Percentiles rank a stretch among this genome's conserved stretches.
phyloP scores from a whole-genome alignment of 2,329 filamentous ascomycete species.

The Knoxdaviesia capensis region DNA sequence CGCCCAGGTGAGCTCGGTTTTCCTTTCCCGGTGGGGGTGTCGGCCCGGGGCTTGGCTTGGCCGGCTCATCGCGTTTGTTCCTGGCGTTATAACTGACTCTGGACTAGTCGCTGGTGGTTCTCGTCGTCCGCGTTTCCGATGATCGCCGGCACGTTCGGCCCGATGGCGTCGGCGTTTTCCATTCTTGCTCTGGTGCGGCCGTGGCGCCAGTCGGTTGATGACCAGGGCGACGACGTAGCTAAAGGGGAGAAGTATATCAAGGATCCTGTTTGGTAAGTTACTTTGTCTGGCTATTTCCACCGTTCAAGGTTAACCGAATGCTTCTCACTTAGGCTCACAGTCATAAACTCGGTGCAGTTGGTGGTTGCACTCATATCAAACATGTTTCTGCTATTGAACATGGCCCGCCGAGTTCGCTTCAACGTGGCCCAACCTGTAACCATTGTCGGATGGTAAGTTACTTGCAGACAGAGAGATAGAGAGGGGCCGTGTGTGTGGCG shows the following conservation, averaged over 20 bases:
- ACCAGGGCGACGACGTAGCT: too few species aligned
- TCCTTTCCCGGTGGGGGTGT: too few species aligned
- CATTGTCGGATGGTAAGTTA: constrained; percentile 52
- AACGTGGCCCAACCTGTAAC: constrained; percentile 66
- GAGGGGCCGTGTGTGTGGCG: too few species aligned
- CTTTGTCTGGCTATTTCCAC: not conserved
- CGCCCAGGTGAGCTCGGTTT: too few species aligned
- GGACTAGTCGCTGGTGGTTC: constrained; percentile 39
- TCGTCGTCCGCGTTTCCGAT: constrained; percentile 50
- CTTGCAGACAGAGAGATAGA: constrained; percentile 14
- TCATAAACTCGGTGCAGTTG: constrained; percentile 60
- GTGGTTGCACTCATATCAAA: constrained; percentile 61
- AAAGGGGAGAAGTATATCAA: constrained; percentile 18
- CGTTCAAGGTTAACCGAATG: not conserved
- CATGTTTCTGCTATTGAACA: constrained; percentile 66
- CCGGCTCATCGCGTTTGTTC: too few species aligned
- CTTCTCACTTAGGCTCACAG: constrained; percentile 33
- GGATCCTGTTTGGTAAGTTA: constrained; percentile 49
- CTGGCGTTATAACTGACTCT: too few species aligned
- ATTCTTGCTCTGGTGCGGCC: constrained; percentile 67
- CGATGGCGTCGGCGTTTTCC: constrained; percentile 71
- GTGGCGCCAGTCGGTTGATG: constrained; percentile 42
- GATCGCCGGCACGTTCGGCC: constrained; percentile 66
- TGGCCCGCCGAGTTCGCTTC: constrained; percentile 62
- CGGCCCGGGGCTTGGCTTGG: too few species aligned